Evolutionary conservation across 768 basidiomycete species (phyloP).

Genomic region (Agrocybe praecox): DNA sequence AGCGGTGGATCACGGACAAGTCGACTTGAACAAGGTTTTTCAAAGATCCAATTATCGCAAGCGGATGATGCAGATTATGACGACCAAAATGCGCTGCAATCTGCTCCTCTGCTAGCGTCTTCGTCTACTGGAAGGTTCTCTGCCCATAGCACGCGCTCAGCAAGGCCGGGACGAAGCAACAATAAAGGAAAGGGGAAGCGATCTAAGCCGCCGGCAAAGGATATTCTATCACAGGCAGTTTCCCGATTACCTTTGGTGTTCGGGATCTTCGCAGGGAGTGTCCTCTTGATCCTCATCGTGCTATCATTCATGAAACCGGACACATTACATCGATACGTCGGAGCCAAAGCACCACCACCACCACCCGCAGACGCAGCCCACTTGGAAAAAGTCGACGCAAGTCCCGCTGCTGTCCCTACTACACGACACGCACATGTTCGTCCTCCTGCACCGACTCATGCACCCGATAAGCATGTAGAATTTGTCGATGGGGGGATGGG

Average conservation of each 20-base stretch:
- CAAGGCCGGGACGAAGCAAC: background rate
- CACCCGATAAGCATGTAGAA: background rate
- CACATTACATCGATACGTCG: conserved; percentile 45
- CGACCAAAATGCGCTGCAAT: conserved; percentile 40
- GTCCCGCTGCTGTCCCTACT: background rate
- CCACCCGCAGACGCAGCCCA: conserved; percentile 5
- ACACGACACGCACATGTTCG: conserved; percentile 4
- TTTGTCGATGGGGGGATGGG: background rate
- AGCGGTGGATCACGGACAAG: conserved; percentile 49
- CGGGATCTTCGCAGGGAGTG: conserved; percentile 43
- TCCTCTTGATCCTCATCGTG: conserved; percentile 49
- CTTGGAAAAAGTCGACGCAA: conserved; percentile 2
- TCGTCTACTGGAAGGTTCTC: conserved; percentile 44
- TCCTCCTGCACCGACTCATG: background rate
- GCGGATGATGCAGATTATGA: conserved; percentile 39
- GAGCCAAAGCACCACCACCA: conserved; percentile 25
- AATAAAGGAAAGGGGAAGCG: conserved; percentile 10
- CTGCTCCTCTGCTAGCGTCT: conserved; percentile 50
- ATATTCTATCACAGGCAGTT: conserved; percentile 19
- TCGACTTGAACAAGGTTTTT: conserved; percentile 54
- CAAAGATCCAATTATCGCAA: conserved; percentile 49
- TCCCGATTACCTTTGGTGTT: conserved; percentile 44
- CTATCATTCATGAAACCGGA: conserved; percentile 55
- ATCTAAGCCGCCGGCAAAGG: conserved; percentile 9
- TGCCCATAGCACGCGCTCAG: conserved; percentile 35